Conservation (phyloP, 768 basidiomycete genomes). For the Nidularia sp. region DNA sequence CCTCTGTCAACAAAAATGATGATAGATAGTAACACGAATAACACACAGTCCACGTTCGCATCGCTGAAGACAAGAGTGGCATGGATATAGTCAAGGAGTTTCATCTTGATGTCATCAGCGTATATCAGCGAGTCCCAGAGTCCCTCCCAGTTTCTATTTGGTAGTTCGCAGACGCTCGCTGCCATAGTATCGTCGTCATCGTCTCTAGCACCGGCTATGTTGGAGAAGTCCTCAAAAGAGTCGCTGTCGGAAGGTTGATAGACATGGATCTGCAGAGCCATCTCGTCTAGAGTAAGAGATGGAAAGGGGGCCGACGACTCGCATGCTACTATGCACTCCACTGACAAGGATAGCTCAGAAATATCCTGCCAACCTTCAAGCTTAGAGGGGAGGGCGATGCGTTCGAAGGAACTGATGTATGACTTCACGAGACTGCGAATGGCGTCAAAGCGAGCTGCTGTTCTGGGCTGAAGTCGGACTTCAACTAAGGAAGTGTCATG, state of each 20-base stretch:
- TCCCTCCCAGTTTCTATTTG: slow-evolving; percentile 80
- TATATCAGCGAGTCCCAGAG: slow-evolving; percentile 94
- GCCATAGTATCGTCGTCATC: slow-evolving; percentile 82
- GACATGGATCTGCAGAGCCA: slow-evolving; percentile 76
- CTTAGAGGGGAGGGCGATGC: slow-evolving; percentile 65
- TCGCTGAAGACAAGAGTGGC: slow-evolving; percentile 93
- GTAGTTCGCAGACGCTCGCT: slow-evolving; percentile 86
- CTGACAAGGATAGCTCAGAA: slow-evolving; percentile 63
- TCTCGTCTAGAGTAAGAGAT: slow-evolving; percentile 51
- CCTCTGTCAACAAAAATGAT: slow-evolving; percentile 1
- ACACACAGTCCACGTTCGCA: slow-evolving; percentile 77
- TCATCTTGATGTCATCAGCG: slow-evolving; percentile 75
- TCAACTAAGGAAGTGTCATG: slow-evolving; percentile 53
- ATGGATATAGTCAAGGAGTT: slow-evolving; percentile 90
- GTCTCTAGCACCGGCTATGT: slow-evolving; percentile 41
- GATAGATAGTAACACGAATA: too few relatives aligned
- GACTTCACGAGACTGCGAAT: slow-evolving; percentile 61
- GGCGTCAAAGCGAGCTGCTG: slow-evolving; percentile 73
- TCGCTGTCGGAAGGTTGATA: slow-evolving; percentile 77
- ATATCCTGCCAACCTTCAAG: slow-evolving; percentile 80
- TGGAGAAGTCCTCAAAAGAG: slow-evolving; percentile 70
- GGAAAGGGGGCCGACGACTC: slow-evolving; percentile 62
- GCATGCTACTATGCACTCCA: slow-evolving; percentile 72
- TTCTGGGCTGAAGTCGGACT: slow-evolving; percentile 66
- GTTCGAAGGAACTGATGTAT: slow-evolving; percentile 54